Base-by-base conservation (phyloP, 2,329 filamentous ascomycete species). In the Colletotrichum coccodes region DNA sequence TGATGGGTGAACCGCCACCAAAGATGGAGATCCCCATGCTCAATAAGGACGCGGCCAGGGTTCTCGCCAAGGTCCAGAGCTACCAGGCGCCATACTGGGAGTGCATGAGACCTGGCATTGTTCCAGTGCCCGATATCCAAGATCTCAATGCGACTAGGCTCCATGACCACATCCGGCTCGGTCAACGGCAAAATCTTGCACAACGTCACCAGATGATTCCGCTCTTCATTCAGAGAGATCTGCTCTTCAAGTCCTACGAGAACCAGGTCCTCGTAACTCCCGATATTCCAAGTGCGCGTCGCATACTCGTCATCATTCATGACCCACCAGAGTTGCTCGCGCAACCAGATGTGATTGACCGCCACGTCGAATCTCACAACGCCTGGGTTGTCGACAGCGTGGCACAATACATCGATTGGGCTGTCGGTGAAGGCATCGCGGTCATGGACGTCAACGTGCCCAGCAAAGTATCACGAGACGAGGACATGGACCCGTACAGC, bases 371-470 rank as follows among this genome's bases (percentile, higher is more conserved):
- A 72, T 82, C 92, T 2, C 94, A 98, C 75, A 97, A 98, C 76
- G 90, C 92, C 6, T 97, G 93, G 89, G 85, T 98, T 75, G 95
- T 93, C 82, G 95, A 98, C 85, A 88, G 90, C 56, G 87, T 94
- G 53, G 90, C 90, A 75, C 88, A 90, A 32, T 98, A 97, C 78
- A 89, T 98, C 71, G 90, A 92, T 68, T 97, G 94, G 94, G 94
- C 94, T 0, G 80, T 91, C 23, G 82, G 86, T n/a, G 87, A 94
- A 66, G 89, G 87, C 18, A 97, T 95, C 75, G 94, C 90, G 1
- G 89, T 98, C 26, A 92, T 99, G 74, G 96, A 99, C 77, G 89
- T 97, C 67, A 98, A 98, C 72, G 87, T 99, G 3, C 95, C 95
- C 0, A 91, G 91, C 71, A 89, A 94, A 74, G 85, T 95, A 56